phyloP scores from a whole-genome alignment of 2,329 filamentous ascomycete genomes.

The Dothideomycetidae sp. region DNA sequence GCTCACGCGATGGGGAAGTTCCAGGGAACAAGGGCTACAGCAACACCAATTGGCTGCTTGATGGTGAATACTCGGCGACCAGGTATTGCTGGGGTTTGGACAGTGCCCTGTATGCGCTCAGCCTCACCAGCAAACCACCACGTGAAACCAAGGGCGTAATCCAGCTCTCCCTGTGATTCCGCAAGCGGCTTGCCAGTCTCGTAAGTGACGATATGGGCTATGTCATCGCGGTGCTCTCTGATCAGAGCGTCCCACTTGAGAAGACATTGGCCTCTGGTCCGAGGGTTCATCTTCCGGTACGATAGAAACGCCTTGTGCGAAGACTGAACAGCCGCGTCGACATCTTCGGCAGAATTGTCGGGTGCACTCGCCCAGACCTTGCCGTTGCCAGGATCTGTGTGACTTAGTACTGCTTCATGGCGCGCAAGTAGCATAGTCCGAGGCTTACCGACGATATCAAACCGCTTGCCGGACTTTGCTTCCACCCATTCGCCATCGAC shows the following conservation, averaged over 20 bases:
- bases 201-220: slow-evolving; percentile 46
- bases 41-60: slow-evolving; percentile 60
- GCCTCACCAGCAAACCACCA: slow-evolving; percentile 44
- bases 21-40: slow-evolving; percentile 57
- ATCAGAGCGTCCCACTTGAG: slow-evolving; percentile 53
- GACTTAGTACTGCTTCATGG: too few species aligned
- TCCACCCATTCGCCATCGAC: slow-evolving; percentile 42
- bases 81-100: slow-evolving; percentile 45
- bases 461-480: slow-evolving; percentile 42
- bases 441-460: slow-evolving; percentile 38
- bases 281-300: slow-evolving; percentile 46
- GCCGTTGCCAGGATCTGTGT: slow-evolving; percentile 38
- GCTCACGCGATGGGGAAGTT: slow-evolving; percentile 50
- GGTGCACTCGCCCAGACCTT: slow-evolving; percentile 36
- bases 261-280: slow-evolving; percentile 46
- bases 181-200: slow-evolving; percentile 38
- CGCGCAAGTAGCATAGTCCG: too few species aligned
- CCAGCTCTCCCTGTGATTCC: slow-evolving; percentile 35
- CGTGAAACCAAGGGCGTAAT: slow-evolving; percentile 36
- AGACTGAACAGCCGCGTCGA: slow-evolving; percentile 44
- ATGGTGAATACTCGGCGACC: slow-evolving; percentile 54
- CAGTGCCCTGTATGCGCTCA: slow-evolving; percentile 46
- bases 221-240: slow-evolving; percentile 45
- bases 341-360: slow-evolving; percentile 41
- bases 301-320: slow-evolving; percentile 46